phyloP scores from a whole-genome alignment of 139 green algal genomes.

The Chlamydomonas asymmetrica region DNA sequence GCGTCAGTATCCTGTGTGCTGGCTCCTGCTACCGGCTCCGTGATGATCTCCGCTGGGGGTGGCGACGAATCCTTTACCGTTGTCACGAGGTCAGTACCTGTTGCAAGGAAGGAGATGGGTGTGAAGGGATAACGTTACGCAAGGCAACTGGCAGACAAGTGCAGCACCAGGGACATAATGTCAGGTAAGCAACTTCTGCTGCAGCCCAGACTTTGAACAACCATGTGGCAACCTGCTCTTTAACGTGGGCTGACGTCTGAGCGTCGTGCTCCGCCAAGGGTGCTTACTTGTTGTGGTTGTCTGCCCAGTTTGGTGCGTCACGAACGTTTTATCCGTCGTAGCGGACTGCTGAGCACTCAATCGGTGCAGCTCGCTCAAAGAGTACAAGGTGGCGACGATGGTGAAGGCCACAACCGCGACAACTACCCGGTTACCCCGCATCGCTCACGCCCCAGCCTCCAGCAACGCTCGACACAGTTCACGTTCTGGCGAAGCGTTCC shows the following conservation, averaged over 20 bases:
- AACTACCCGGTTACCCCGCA: constrained; percentile 12
- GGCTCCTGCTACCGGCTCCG: background rate
- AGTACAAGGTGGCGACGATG: constrained; percentile 38
- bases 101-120: background rate
- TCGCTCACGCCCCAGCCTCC: background rate
- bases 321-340: constrained; percentile 7
- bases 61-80: background rate
- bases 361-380: constrained; percentile 40
- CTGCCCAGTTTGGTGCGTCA: constrained; percentile 14
- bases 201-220: background rate
- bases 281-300: constrained; percentile 19
- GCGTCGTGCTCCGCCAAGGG: no score
- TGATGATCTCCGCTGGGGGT: background rate
- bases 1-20: background rate
- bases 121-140: background rate
- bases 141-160: background rate
- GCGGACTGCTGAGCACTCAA: constrained; percentile 29
- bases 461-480: no score
- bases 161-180: background rate
- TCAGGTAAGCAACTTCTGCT: background rate
- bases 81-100: background rate
- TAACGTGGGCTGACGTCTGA: no score
- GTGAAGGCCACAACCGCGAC: constrained; percentile 34
- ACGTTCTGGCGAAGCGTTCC: no score
- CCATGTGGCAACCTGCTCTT: background rate